phyloP scores from a whole-genome alignment of 352 stramenopile species.

The Globisporangium alternatum region DNA sequence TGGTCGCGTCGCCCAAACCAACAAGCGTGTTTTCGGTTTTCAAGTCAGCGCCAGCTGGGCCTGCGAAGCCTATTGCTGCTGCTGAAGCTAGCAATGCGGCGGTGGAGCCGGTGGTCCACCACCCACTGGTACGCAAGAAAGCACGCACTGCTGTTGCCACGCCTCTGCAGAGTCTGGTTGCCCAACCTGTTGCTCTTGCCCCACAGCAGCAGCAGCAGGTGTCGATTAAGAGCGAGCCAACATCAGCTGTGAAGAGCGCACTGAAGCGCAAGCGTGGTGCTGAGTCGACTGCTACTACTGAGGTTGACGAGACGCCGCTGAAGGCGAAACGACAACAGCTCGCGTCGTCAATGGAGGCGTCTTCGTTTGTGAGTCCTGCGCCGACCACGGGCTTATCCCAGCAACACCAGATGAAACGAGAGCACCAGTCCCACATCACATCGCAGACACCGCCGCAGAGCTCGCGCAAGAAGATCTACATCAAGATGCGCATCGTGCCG shows the following conservation, averaged over 20 bases:
- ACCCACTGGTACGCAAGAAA: slow-evolving; percentile 67
- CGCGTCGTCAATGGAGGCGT: slow-evolving; percentile 5
- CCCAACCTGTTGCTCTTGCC: slow-evolving; percentile 23
- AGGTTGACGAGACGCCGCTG: slow-evolving; percentile 11
- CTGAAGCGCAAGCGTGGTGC: slow-evolving; percentile 32
- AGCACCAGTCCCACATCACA: slow-evolving; percentile 14
- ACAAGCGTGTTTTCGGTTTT: slow-evolving; percentile 6
- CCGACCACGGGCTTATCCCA: slow-evolving; percentile 13
- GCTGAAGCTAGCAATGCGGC: not conserved
- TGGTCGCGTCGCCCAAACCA: not conserved
- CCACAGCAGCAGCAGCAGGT: slow-evolving; percentile 22
- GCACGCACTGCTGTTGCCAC: slow-evolving; percentile 12
- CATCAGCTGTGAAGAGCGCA: not conserved
- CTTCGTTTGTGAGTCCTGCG: slow-evolving; percentile 35
- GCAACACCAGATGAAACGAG: not conserved
- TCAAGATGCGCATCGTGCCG: slow-evolving; percentile 82
- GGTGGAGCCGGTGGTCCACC: slow-evolving; percentile 33
- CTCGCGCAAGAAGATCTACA: slow-evolving; percentile 72
- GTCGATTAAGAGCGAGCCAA: not conserved
- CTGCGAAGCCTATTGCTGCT: not conserved
- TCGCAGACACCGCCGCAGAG: slow-evolving; percentile 52
- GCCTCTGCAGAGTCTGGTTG: slow-evolving; percentile 17
- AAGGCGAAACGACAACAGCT: slow-evolving; percentile 11
- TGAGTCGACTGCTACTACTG: slow-evolving; percentile 11
- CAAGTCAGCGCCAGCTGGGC: not conserved